These are phyloP conservation scores for Pseudofabraea citricarpa DNA, from an alignment of 2,329 filamentous ascomycete species.

Conservation along the genomic window DNA sequence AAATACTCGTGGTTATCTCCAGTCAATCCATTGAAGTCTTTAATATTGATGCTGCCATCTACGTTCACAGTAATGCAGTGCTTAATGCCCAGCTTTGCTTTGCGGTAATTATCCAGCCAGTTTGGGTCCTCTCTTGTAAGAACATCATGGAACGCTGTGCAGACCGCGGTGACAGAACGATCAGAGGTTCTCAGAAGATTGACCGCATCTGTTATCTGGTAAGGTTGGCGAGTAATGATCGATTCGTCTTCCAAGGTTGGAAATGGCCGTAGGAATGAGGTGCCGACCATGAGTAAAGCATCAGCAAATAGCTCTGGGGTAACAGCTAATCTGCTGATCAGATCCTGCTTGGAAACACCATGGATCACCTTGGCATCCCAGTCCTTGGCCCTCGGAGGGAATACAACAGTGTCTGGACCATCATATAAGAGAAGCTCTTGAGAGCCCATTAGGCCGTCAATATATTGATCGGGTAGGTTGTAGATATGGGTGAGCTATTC, in stretches of 20 bases:
- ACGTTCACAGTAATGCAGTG: constrained; percentile 72
- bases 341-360: constrained; percentile 59
- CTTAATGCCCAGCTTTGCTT: constrained; percentile 77
- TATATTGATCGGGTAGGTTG: constrained; percentile 59
- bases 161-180: constrained; percentile 67
- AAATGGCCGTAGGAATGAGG: constrained; percentile 72
- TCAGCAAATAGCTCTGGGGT: constrained; percentile 74
- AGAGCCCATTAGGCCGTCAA: constrained; percentile 75
- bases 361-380: constrained; percentile 63
- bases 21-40: constrained; percentile 70
- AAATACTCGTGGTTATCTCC: constrained; percentile 85
- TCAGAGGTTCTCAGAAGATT: constrained; percentile 70
- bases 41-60: constrained; percentile 66
- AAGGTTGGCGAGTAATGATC: constrained; percentile 44
- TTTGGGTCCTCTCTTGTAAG: constrained; percentile 64
- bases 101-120: constrained; percentile 83
- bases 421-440: constrained; percentile 84
- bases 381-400: constrained; percentile 57
- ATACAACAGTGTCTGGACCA: constrained; percentile 70
- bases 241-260: constrained; percentile 65
- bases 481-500: constrained; percentile 73
- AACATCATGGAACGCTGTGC: constrained; percentile 75
- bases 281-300: constrained; percentile 77
- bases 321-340: constrained; percentile 64
- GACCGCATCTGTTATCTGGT: constrained; percentile 68